Conservation (phyloP, 305 asterid species). For the Fraxinus sp. region DNA sequence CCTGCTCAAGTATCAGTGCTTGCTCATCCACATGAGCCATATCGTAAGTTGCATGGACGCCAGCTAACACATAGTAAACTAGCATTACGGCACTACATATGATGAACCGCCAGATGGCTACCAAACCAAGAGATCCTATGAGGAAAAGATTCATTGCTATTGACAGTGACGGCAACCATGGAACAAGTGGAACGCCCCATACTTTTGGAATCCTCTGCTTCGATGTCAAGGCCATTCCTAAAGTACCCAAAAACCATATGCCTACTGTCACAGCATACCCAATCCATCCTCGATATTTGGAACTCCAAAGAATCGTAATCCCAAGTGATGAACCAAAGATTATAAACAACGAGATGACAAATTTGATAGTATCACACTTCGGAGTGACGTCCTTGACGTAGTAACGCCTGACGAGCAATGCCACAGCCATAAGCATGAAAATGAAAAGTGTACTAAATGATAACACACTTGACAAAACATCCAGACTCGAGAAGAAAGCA, state of each 20-base stretch:
- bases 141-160: slow-evolving; percentile 72
- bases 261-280: slow-evolving; percentile 45
- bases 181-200: slow-evolving; percentile 96
- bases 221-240: slow-evolving; percentile 64
- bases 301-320: slow-evolving; percentile 52
- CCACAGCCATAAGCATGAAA: slow-evolving; percentile 98
- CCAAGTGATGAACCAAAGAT: slow-evolving; percentile 68
- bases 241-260: slow-evolving; percentile 65
- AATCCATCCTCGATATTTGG: slow-evolving; percentile 39
- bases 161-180: slow-evolving; percentile 84
- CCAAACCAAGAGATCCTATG: slow-evolving; percentile 79
- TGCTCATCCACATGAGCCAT: slow-evolving; percentile 47
- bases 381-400: slow-evolving; percentile 66
- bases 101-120: slow-evolving; percentile 69
- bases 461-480: slow-evolving; percentile 72
- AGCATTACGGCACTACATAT: slow-evolving; percentile 75
- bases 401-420: slow-evolving; percentile 79
- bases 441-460: slow-evolving; percentile 87
- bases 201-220: slow-evolving; percentile 64
- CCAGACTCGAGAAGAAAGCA: slow-evolving; percentile 83
- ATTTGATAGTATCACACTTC: slow-evolving; percentile 39
- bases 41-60: slow-evolving; percentile 91
- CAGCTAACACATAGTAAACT: slow-evolving; percentile 73
- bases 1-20: slow-evolving; percentile 34
- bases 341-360: slow-evolving; percentile 40